Evolutionary conservation across 352 stramenopile species (phyloP), one percentile per base, ranked within the genome.

Genomic region (Phytophthora sojae): DNA sequence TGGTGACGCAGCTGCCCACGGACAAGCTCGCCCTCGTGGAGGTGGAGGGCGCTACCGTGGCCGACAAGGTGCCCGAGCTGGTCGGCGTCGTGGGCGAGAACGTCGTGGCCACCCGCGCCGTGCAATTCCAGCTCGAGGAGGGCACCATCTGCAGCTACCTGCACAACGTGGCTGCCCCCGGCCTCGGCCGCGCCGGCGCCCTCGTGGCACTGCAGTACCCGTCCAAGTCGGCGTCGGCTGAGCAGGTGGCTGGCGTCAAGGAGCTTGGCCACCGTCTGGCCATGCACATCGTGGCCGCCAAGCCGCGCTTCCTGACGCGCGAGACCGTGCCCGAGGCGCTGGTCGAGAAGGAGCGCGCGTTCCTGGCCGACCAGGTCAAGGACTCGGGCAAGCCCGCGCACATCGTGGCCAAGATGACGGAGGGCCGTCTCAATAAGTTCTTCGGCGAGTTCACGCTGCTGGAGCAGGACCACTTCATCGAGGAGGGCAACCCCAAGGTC

Each of bases 221-320:
- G 12, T 80, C 73, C 44, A 73, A 83, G 19, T 76, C 78, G 7
- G 76, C 78, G 6, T 75, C 83, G 44, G 66, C 72, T 14, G 83
- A 89, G 55, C 80, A 90, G 72, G 64, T 57, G 29, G 64, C 89
- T 39, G 77, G 75, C 7, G 81, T 98, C 4, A 79, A 91, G 62
- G 81, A 90, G 42, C 77, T 94, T 6, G 96, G 94, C 30, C 97
- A 98, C 71, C 96, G 92, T 67, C 76, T 99, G 49, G 96, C 96
- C 21, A 99, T 99, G 96, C 96, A 99, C 78, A 89, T 99, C 61
- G 96, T 99, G 19, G 96, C 96, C 15, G 94, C 95, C 52, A 97
- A 96, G 69, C 96, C 96, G 52, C 79, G 81, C 17, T 99, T 98
- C 80, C 74, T 99, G 21, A 90, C 88, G 79, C 77, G 86, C n/a